phyloP scores from a whole-genome alignment of 139 green algal species.

The Tetratostichococcus sp. region DNA sequence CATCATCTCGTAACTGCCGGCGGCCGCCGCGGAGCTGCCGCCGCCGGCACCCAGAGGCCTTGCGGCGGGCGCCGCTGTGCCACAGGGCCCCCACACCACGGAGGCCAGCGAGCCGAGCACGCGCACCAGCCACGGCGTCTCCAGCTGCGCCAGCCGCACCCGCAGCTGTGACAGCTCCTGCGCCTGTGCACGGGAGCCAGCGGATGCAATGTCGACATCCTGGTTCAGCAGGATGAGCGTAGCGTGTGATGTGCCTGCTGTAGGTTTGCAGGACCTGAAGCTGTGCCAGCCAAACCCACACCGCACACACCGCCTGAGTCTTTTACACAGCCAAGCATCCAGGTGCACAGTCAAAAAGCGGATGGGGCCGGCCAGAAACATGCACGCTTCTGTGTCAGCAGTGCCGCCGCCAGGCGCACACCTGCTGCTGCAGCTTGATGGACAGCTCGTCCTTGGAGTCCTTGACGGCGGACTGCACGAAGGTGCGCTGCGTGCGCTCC shows the following conservation, averaged over 20 bases:
- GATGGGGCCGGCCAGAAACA: too few relatives aligned
- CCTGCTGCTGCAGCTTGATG: not conserved
- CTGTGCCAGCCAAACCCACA: too few relatives aligned
- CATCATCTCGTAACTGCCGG: not conserved
- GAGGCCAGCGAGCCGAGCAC: not conserved
- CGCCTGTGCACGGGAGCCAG: not conserved
- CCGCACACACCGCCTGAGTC: too few relatives aligned
- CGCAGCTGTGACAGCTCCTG: conserved; percentile 1
- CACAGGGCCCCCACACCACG: not conserved
- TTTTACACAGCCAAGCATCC: too few relatives aligned
- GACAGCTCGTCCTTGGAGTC: conserved; percentile 1
- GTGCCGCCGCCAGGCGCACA: too few relatives aligned
- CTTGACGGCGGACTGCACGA: conserved; percentile 8
- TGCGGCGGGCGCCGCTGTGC: not conserved
- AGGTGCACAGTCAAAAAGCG: too few relatives aligned
- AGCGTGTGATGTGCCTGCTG: too few relatives aligned
- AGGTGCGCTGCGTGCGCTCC: conserved; percentile 22
- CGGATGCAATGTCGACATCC: too few relatives aligned
- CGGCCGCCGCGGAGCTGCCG: not conserved
- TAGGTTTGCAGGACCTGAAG: too few relatives aligned
- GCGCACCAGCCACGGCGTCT: conserved; percentile 4
- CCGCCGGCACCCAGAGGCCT: too few relatives aligned
- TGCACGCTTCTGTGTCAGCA: too few relatives aligned
- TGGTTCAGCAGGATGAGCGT: too few relatives aligned
- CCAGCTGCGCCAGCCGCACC: not conserved